phyloP scores from a whole-genome alignment of 2,329 filamentous ascomycete genomes.

The Nannizzia gypsea region DNA sequence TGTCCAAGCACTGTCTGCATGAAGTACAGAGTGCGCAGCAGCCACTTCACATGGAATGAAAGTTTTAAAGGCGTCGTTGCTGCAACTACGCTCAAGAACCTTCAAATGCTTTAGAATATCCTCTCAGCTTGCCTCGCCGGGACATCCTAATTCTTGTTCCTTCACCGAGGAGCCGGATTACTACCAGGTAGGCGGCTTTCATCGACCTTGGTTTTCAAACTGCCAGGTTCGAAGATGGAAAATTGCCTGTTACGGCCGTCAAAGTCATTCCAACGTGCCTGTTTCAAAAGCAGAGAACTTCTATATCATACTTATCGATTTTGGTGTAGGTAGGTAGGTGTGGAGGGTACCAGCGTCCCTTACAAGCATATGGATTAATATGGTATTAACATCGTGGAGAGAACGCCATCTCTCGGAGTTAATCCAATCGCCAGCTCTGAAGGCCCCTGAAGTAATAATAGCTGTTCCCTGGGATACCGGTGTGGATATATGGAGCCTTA shows the following conservation, averaged over 20 bases:
- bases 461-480: conserved; percentile 18
- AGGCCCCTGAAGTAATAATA: conserved; percentile 20
- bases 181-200: conserved; percentile 23
- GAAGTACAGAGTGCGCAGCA: no score
- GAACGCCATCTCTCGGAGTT: conserved; percentile 14
- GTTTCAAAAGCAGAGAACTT: no score
- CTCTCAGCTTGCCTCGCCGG: neutral
- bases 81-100: neutral
- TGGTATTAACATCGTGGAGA: conserved; percentile 14
- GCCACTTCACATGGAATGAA: no score
- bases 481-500: conserved; percentile 24
- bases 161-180: conserved; percentile 20
- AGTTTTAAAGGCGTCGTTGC: neutral
- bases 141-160: neutral
- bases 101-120: neutral
- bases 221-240: conserved; percentile 16
- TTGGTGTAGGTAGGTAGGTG: no score
- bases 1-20: no score
- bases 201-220: conserved; percentile 21
- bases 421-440: conserved; percentile 17
- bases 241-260: conserved; percentile 16
- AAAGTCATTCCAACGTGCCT: conserved; percentile 16
- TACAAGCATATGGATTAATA: conserved; percentile 1
- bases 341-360: no score
- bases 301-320: no score